These are phyloP conservation scores for Sextonia rubra DNA, from an alignment of 164 flowering plant species.

Conservation along the genomic window DNA sequence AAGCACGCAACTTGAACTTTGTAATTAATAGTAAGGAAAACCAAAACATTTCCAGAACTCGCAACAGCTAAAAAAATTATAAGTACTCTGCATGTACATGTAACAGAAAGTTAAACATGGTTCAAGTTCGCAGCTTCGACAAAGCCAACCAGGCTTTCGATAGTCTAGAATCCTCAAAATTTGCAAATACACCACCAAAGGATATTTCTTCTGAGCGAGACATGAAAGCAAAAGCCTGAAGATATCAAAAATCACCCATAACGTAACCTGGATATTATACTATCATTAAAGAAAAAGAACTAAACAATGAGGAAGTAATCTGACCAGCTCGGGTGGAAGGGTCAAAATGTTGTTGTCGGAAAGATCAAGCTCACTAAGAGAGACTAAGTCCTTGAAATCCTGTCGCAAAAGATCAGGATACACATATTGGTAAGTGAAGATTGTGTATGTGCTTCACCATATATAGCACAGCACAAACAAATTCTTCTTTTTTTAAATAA, in stretches of 20 bases:
- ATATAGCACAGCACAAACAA: too few species aligned
- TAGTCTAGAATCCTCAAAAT: neutral
- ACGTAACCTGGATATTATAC: neutral
- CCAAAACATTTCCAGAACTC: neutral
- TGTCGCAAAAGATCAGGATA: constrained; percentile 27
- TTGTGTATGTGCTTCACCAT: neutral
- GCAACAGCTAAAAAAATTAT: neutral
- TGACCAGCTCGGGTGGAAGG: constrained; percentile 82
- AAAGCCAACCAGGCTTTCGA: neutral
- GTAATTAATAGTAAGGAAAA: neutral
- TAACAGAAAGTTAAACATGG: neutral
- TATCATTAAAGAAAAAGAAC: neutral
- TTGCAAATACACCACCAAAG: neutral
- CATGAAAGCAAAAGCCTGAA: neutral
- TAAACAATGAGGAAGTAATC: constrained; percentile 11
- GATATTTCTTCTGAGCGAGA: neutral
- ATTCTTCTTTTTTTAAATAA: too few species aligned
- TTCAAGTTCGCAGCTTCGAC: neutral
- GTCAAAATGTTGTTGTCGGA: constrained; percentile 73
- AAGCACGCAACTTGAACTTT: neutral
- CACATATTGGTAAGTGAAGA: neutral
- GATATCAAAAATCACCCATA: neutral
- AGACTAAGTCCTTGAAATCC: constrained; percentile 61
- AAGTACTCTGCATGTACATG: neutral
- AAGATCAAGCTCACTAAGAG: constrained; percentile 73